Evolutionary conservation across 306 rosid species (phyloP).

Genomic region (Delonix regia): DNA sequence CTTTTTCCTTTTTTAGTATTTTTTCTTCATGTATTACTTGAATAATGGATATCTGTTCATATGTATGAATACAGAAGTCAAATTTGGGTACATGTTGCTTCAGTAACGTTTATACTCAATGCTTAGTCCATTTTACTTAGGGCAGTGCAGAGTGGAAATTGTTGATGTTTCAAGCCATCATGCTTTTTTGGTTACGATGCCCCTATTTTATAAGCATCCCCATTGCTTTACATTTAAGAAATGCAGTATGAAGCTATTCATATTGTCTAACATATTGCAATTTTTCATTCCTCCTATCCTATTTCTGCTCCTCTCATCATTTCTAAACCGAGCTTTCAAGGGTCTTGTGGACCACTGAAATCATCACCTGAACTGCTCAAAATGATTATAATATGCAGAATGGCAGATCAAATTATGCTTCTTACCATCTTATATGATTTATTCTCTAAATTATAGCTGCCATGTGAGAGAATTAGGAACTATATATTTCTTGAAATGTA

Average conservation of each 20-base stretch:
- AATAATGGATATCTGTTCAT: constrained; percentile 33
- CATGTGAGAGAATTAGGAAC: background rate
- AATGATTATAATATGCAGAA: constrained; percentile 1
- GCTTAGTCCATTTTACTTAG: constrained; percentile 25
- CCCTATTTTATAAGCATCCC: background rate
- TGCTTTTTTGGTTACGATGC: background rate
- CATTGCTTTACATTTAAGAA: constrained; percentile 4
- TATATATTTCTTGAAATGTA: background rate
- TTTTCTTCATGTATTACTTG: constrained; percentile 15
- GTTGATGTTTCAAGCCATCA: background rate
- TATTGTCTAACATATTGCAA: background rate
- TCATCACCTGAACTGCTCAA: background rate
- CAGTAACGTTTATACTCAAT: background rate
- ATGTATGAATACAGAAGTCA: constrained; percentile 36
- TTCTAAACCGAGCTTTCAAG: background rate
- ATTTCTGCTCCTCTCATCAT: constrained; percentile 6
- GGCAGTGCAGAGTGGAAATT: constrained; percentile 18
- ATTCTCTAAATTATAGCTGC: background rate
- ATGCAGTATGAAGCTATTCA: constrained; percentile 13
- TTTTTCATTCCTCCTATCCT: background rate
- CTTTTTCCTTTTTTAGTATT: constrained; percentile 13
- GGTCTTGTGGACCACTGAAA: background rate
- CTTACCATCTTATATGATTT: background rate
- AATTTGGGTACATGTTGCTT: constrained; percentile 31
- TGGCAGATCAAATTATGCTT: background rate